Conservation (phyloP, 2,329 filamentous ascomycete genomes). For the Elsinoe batatas region DNA sequence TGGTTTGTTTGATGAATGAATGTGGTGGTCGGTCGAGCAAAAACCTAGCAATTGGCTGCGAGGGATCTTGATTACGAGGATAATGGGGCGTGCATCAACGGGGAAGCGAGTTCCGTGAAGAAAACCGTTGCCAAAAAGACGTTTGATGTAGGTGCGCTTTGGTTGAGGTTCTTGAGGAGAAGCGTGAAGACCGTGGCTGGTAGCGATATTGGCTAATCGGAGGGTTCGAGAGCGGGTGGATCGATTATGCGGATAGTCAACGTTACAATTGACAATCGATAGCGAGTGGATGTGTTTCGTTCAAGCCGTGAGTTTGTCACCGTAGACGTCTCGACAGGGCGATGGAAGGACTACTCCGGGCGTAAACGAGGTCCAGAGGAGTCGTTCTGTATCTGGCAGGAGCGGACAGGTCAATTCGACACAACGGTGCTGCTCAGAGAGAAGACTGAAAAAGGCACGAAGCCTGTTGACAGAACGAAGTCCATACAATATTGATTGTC, state of each 20-base stretch:
- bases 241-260: conserved; percentile 9
- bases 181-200: conserved; percentile 12
- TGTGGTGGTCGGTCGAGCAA: not conserved
- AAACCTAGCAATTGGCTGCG: not conserved
- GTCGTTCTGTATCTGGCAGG: conserved; percentile 5
- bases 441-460: conserved; percentile 8
- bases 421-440: conserved; percentile 8
- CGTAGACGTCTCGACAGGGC: conserved; percentile 6
- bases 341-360: conserved; percentile 6
- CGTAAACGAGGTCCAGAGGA: not conserved
- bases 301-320: not conserved
- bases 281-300: conserved; percentile 13
- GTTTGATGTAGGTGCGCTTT: conserved; percentile 8
- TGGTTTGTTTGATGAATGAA: conserved; percentile 1
- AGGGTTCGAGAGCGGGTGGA: not conserved
- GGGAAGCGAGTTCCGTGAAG: conserved; percentile 4
- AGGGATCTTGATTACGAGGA: not conserved
- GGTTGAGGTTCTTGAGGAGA: conserved; percentile 10
- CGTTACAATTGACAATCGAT: conserved; percentile 13
- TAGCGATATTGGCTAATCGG: not conserved
- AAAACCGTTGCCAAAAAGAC: conserved; percentile 8
- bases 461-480: conserved; percentile 10
- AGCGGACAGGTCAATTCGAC: conserved; percentile 1
- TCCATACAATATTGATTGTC: conserved; percentile 12
- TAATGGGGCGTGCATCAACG: not conserved